Evolutionary conservation across 768 basidiomycete species (phyloP), one percentile per base, ranked within the genome.

Genomic region (Tricholoma matsutake): DNA sequence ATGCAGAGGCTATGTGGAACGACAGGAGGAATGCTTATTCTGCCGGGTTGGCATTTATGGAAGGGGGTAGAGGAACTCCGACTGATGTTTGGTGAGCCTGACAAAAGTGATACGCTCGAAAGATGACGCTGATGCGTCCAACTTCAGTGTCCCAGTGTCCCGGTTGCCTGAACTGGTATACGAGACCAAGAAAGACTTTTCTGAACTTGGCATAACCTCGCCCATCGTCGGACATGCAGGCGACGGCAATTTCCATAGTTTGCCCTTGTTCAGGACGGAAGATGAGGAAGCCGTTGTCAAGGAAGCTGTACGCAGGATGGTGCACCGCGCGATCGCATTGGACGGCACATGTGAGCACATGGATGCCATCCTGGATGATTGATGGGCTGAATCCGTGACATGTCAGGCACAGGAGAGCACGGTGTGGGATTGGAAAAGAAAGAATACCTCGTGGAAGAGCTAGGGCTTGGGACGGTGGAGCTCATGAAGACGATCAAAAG

Each of bases 371-470:
- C 22, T 25, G 25, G 5, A 5, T 63, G 52, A 64, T 16, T 16
- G 25, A 54, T 14, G 54, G 34, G 11, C 22, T 37, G 31, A 45
- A 20, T 6, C 11, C 9, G 18, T 22, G 25, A 20, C 54, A 22
- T 64, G 16, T 20, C 49, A 88, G 87, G 86, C 65, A 89, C 87
- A 0, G 91, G 91, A 3, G 93, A 95, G 67, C 93, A 95, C 67
- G 94, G 93, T 1, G 91, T 95, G 6, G 93, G 93, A 0, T 78
- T 94, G 11, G 93, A 93, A 5, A 95, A 95, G 77, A 84, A 83
- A 61, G 80, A 88, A 61, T 96, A 88, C 68, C 79, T 97, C n/a
- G 79, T 83, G 13, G 82, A 87, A 41, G 95, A 97, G 68, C 80
- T 97, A 0, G 94, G 95, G 0, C 78, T 78, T 25, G 92, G 90